Percentiles rank a stretch among this genome's conserved stretches.
These are phyloP conservation scores for Forsythia viridissima DNA, from an alignment of 257 asterid species.

Conservation along the genomic window DNA sequence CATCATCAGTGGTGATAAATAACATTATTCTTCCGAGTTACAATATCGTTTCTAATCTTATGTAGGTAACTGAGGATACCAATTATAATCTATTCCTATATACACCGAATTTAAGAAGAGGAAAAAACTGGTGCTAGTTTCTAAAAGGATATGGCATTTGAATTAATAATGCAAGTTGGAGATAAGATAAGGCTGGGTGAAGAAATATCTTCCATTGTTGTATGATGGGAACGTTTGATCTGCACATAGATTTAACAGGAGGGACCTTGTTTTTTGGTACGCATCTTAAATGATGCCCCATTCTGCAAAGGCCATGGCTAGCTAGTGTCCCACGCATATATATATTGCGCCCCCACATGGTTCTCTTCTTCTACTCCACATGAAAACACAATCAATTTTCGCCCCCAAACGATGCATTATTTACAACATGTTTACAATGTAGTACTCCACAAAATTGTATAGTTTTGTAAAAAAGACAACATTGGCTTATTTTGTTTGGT, in stretches of 20 bases:
- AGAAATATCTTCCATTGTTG: constrained; percentile 3
- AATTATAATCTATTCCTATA: too few relatives aligned
- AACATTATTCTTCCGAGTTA: too few relatives aligned
- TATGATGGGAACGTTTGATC: constrained; percentile 7
- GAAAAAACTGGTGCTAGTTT: background rate
- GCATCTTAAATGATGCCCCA: constrained; percentile 15
- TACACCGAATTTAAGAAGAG: too few relatives aligned
- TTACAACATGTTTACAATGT: background rate
- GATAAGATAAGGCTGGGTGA: constrained; percentile 12
- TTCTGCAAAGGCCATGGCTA: background rate
- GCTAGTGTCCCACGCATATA: background rate
- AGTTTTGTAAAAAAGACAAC: too few relatives aligned
- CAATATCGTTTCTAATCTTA: too few relatives aligned
- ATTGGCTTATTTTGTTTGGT: too few relatives aligned
- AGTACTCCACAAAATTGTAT: background rate
- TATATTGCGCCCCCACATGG: background rate
- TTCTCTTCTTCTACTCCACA: too few relatives aligned
- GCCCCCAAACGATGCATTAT: background rate
- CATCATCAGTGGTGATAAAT: too few relatives aligned
- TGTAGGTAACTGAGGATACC: too few relatives aligned
- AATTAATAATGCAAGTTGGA: background rate
- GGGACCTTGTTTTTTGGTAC: constrained; percentile 1
- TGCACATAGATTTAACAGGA: constrained; percentile 2
- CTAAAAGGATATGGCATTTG: background rate
- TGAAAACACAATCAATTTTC: background rate